Percentiles rank a stretch among this genome's conserved stretches.
These are phyloP conservation scores for Phytopythium sindhum DNA, from an alignment of 352 stramenopile genomes.

Conservation along the genomic window DNA sequence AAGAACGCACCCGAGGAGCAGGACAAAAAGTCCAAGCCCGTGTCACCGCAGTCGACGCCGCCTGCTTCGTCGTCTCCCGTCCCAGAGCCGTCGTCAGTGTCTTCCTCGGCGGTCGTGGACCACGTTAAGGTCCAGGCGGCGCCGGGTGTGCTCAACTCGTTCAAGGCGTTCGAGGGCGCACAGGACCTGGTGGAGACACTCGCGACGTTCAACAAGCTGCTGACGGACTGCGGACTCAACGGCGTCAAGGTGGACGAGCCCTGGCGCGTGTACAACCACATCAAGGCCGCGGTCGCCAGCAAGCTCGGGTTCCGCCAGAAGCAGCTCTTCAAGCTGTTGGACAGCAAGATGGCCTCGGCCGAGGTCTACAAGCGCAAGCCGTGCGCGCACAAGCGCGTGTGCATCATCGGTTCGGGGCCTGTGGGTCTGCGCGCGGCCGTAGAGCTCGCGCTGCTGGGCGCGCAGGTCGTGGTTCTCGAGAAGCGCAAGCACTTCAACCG, in stretches of 20 bases:
- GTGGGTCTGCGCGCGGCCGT: slow-evolving; percentile 73
- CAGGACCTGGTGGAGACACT: slow-evolving; percentile 63
- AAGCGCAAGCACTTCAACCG: slow-evolving; percentile 81
- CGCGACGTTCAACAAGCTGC: slow-evolving; percentile 48
- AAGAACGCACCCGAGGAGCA: not conserved
- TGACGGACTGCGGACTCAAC: slow-evolving; percentile 50
- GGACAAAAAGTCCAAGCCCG: not conserved
- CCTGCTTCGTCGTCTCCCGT: not conserved
- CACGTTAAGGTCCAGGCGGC: slow-evolving; percentile 36
- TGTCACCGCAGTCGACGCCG: not conserved
- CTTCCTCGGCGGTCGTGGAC: slow-evolving; percentile 20
- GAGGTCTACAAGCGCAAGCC: slow-evolving; percentile 58
- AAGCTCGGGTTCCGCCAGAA: slow-evolving; percentile 74
- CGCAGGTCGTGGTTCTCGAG: slow-evolving; percentile 72
- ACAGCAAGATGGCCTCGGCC: slow-evolving; percentile 44
- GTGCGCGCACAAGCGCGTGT: slow-evolving; percentile 64
- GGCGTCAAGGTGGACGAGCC: slow-evolving; percentile 48
- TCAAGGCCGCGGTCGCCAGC: slow-evolving; percentile 50
- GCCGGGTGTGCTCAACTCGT: slow-evolving; percentile 44
- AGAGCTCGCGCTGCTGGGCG: slow-evolving; percentile 65
- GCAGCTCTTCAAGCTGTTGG: slow-evolving; percentile 73
- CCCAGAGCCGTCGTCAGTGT: not conserved
- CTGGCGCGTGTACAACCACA: slow-evolving; percentile 61
- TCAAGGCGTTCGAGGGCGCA: slow-evolving; percentile 57
- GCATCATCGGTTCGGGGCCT: slow-evolving; percentile 70